Evolutionary conservation across 257 asterid genomes (phyloP).

Genomic region (Plantago major): DNA sequence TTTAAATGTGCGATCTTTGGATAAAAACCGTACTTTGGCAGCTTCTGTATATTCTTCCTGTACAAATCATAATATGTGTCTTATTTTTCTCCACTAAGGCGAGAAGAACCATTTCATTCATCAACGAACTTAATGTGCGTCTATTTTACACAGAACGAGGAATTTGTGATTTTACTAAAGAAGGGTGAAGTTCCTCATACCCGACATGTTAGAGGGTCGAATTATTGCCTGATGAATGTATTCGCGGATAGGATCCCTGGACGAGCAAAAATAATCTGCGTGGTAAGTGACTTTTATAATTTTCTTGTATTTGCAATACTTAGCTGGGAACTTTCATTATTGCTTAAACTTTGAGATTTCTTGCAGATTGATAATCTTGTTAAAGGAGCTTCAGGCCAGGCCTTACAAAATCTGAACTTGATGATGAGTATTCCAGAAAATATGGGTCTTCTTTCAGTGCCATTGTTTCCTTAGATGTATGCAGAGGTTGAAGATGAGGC

Average conservation of each 20-base stretch:
- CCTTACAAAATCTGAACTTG: conserved; percentile 80
- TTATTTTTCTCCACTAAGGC: neutral
- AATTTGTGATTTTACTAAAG: conserved; percentile 59
- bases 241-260: conserved; percentile 93
- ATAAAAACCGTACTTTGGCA: neutral
- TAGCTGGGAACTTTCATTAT: neutral
- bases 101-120: neutral
- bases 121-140: conserved; percentile 7
- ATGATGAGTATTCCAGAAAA: conserved; percentile 90
- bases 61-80: neutral
- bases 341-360: neutral
- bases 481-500: too few species aligned
- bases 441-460: conserved; percentile 48
- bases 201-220: conserved; percentile 85
- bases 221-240: conserved; percentile 80
- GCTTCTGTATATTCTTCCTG: neutral
- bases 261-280: conserved; percentile 78
- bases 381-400: conserved; percentile 95
- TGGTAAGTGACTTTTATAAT: conserved; percentile 42
- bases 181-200: conserved; percentile 79
- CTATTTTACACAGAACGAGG: conserved; percentile 56
- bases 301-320: too few species aligned
- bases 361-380: conserved; percentile 91
- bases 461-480: conserved; percentile 53
- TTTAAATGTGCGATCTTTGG: neutral